phyloP scores from a whole-genome alignment of 495 filamentous ascomycete species.

The Neurospora intermedia region DNA sequence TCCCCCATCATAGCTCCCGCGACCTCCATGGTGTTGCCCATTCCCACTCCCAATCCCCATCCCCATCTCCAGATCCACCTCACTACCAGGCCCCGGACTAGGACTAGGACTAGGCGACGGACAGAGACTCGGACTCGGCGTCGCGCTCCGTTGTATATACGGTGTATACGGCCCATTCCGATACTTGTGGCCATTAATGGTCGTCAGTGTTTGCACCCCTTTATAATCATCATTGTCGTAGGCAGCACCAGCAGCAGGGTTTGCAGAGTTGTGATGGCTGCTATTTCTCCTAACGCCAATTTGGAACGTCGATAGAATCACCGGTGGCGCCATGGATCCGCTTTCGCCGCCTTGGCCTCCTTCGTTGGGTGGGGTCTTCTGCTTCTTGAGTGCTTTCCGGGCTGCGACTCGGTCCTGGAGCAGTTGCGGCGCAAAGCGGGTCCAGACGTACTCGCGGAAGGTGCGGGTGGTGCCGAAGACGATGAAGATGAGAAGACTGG shows the following conservation, averaged over 20 bases:
- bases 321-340: not conserved
- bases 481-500: slow-evolving; percentile 27
- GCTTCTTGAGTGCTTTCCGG: not conserved
- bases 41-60: not conserved
- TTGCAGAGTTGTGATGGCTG: not conserved
- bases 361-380: not conserved
- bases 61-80: not conserved
- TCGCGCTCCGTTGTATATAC: not conserved
- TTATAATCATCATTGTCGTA: not conserved
- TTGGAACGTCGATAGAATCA: not conserved
- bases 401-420: slow-evolving; percentile 1
- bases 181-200: not conserved
- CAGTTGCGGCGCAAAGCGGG: slow-evolving; percentile 3
- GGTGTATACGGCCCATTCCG: not conserved
- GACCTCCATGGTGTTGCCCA: not conserved
- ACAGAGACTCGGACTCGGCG: not conserved
- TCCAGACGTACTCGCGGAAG: slow-evolving; percentile 20
- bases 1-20: not conserved
- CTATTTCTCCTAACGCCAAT: not conserved
- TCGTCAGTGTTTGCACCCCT: not conserved
- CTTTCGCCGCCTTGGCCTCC: not conserved
- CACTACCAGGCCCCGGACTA: not conserved
- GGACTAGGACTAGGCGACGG: not conserved
- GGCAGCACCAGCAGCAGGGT: not conserved
- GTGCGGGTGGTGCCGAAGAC: slow-evolving; percentile 34